A percentile compares a stretch with the other conserved stretches of the same genome.
phyloP scores from a whole-genome alignment of 176 grass and related monocot genomes.

The Juncus effusus region DNA sequence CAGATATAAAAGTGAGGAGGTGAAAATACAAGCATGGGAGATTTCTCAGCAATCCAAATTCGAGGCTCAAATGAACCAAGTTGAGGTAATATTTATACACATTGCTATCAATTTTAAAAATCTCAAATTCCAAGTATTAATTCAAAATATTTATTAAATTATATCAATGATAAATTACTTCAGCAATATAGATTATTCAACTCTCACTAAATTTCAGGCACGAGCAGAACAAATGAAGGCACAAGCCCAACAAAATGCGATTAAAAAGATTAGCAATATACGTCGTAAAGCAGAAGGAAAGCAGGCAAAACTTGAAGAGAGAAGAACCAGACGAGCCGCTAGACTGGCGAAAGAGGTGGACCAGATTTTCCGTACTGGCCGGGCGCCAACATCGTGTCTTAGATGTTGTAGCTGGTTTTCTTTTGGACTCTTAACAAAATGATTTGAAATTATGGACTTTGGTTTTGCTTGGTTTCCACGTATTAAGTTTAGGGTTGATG shows the following conservation, averaged over 20 bases:
- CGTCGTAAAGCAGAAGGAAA: conserved; percentile 54
- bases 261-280: conserved; percentile 33
- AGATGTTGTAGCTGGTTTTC: conserved; percentile 75
- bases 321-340: conserved; percentile 40
- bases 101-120: background rate
- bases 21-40: conserved; percentile 78
- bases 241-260: conserved; percentile 47
- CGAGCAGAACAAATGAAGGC: conserved; percentile 64
- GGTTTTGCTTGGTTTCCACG: background rate
- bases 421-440: conserved; percentile 19
- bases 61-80: conserved; percentile 53
- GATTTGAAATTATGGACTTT: conserved; percentile 2
- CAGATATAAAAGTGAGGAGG: conserved; percentile 67
- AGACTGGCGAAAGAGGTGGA: conserved; percentile 63
- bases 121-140: background rate
- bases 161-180: too few relatives aligned
- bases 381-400: conserved; percentile 26
- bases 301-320: conserved; percentile 52
- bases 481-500: background rate
- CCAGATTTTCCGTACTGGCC: conserved; percentile 59
- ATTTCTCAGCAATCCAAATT: conserved; percentile 62
- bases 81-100: conserved; percentile 46
- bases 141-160: too few relatives aligned
- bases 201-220: conserved; percentile 34
- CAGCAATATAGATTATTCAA: background rate